Percentiles rank a stretch among this genome's conserved stretches.
Conservation (phyloP, 2,329 filamentous ascomycete species). For the Xylaria digitata region DNA sequence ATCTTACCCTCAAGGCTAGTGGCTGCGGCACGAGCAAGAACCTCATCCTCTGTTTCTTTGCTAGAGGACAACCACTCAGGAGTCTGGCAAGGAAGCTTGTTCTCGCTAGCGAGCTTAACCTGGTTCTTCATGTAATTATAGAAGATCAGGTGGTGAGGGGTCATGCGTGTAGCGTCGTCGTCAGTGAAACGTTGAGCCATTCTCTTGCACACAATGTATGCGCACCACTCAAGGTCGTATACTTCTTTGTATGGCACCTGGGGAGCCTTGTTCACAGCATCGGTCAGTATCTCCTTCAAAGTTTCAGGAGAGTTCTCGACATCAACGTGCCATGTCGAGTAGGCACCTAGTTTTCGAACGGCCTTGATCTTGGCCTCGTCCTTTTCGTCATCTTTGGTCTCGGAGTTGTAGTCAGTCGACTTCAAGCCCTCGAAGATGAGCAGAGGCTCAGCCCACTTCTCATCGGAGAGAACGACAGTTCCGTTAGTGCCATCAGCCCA, state of each 20-base stretch:
- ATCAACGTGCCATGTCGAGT: conserved; percentile 46
- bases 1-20: conserved; percentile 47
- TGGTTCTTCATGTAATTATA: conserved; percentile 49
- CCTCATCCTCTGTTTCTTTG: conserved; percentile 43
- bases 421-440: conserved; percentile 48
- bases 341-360: conserved; percentile 44
- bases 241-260: conserved; percentile 44
- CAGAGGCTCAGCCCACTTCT: conserved; percentile 47
- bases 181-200: conserved; percentile 44
- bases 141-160: conserved; percentile 44
- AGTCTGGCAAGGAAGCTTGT: conserved; percentile 44
- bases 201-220: conserved; percentile 48
- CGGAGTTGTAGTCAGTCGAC: conserved; percentile 44
- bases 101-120: conserved; percentile 42
- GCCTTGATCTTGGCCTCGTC: conserved; percentile 42
- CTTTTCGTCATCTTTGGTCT: conserved; percentile 40
- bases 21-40: conserved; percentile 41
- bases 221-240: conserved; percentile 47
- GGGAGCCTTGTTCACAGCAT: conserved; percentile 40
- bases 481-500: conserved; percentile 48
- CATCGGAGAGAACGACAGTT: conserved; percentile 46
- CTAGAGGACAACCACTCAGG: conserved; percentile 44
- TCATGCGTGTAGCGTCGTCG: conserved; percentile 43
- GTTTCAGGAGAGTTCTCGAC: conserved; percentile 46
- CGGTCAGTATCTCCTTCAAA: conserved; percentile 38